Percentiles rank a stretch among this genome's conserved stretches.
These are phyloP conservation scores for Coemansia guatemalensis DNA, from an alignment of 192 early-diverging fungal genomes.

Conservation along the genomic window DNA sequence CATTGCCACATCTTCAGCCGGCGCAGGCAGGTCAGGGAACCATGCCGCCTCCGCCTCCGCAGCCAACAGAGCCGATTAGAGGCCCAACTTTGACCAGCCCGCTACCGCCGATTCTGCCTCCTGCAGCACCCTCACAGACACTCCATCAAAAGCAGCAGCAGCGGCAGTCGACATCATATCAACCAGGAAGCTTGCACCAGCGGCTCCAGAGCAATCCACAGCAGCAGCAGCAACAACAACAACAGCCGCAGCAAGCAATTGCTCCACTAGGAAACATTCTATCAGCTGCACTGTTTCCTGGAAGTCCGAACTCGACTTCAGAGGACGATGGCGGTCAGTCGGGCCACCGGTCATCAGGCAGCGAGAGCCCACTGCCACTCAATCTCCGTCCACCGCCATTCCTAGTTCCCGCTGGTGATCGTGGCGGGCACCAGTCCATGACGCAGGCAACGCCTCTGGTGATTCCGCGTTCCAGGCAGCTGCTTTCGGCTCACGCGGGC, in stretches of 20 bases:
- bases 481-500: slow-evolving; percentile 8
- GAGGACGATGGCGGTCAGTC: slow-evolving; percentile 42
- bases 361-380: slow-evolving; percentile 43
- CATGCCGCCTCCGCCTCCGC: slow-evolving; percentile 48
- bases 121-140: slow-evolving; percentile 1
- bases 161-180: slow-evolving; percentile 16
- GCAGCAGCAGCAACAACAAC: slow-evolving; percentile 18
- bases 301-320: slow-evolving; percentile 44
- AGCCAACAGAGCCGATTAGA: slow-evolving; percentile 27
- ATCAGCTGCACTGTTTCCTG: slow-evolving; percentile 47
- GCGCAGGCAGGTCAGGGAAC: slow-evolving; percentile 43
- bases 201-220: slow-evolving; percentile 12
- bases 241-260: slow-evolving; percentile 24
- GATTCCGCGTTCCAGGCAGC: slow-evolving; percentile 41
- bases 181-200: slow-evolving; percentile 9
- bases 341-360: slow-evolving; percentile 50
- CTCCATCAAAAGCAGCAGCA: slow-evolving; percentile 11
- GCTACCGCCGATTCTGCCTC: slow-evolving; percentile 43
- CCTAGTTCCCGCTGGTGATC: slow-evolving; percentile 46
- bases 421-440: slow-evolving; percentile 53
- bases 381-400: slow-evolving; percentile 45
- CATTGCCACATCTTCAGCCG: slow-evolving; percentile 47
- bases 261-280: slow-evolving; percentile 45
- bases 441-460: slow-evolving; percentile 46
- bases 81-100: slow-evolving; percentile 5